Percentiles rank a stretch among this genome's conserved stretches.
Conservation (phyloP, 345 rosid genomes). For the Camelina sativa region DNA sequence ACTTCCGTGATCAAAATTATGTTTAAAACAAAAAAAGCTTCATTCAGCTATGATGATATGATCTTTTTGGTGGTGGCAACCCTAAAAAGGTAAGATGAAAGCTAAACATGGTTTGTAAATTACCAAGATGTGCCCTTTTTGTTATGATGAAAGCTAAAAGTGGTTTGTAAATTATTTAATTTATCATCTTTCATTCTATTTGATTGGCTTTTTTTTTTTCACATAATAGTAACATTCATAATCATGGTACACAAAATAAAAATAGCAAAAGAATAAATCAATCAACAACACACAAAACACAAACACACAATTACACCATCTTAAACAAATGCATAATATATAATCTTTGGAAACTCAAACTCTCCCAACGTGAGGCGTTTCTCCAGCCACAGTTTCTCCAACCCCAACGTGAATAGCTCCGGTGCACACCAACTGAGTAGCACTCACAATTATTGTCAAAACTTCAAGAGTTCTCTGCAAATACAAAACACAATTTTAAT, state of each 20-base stretch:
- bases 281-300: slow-evolving; percentile 21
- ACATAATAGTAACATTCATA: neutral
- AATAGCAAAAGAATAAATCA: neutral
- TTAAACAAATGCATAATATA: slow-evolving; percentile 16
- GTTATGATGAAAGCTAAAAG: no score
- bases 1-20: no score
- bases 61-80: no score
- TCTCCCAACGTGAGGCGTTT: slow-evolving; percentile 33
- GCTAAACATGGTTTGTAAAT: no score
- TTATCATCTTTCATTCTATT: neutral
- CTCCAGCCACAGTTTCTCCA: slow-evolving; percentile 39
- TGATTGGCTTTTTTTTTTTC: no score
- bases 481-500: neutral
- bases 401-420: slow-evolving; percentile 63
- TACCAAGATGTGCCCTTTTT: no score
- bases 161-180: no score
- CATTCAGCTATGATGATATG: no score
- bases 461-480: slow-evolving; percentile 81
- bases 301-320: slow-evolving; percentile 29
- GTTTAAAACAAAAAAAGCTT: no score
- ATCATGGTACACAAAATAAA: neutral
- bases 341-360: slow-evolving; percentile 42
- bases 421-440: slow-evolving; percentile 69
- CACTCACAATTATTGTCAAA: slow-evolving; percentile 66
- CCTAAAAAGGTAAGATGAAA: no score